Base-by-base conservation (phyloP, 441 rosid species). In the Gossypium aridum region DNA sequence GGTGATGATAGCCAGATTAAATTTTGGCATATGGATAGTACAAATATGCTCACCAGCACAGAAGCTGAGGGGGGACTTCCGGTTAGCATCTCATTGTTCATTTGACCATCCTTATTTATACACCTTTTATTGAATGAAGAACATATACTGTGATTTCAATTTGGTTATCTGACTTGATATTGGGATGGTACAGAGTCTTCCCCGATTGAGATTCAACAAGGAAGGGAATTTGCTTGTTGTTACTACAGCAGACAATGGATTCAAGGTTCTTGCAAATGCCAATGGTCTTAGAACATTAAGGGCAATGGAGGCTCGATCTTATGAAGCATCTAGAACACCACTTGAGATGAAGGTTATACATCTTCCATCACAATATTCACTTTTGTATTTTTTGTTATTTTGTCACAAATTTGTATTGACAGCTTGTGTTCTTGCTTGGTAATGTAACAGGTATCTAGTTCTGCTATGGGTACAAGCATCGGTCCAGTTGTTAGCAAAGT, bases 401-500 rank as follows among this genome's bases (percentile, higher is more conserved):
- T 56, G 17, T 14, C 7, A 13, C 37, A 54, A 64, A 6, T 43
- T 61, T 60, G 6, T 65, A 64, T 72, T 74, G 61, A 55, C 57
- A 51, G 13, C 61, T 71, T 60, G 12, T 3, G 28, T 57, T 77
- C 10, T n/a, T 37, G n/a, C 31, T 19, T 75, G 71, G 8, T 70
- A 16, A 55, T 71, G 75, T 34, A 69, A 72, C 73, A 86, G 92
- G 85, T 84, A 70, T 81, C 88, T 69, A 77, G 76, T 65, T 77
- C 89, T 5, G 82, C 86, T 71, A 72, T 81, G 73, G 80, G 54
- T 72, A 22, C 84, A 79, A 73, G 77, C 83, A 80, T 84, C 67
- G 73, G 62, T 77, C 87, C 89, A 65, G 83, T 74, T 70, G 80
- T 83, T 75, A 82, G 87, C 77, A 88, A 88, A 82, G 83, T 85